These are phyloP conservation scores for Phanerochaete carnosa DNA, from an alignment of 768 basidiomycete genomes.

Conservation along the genomic window DNA sequence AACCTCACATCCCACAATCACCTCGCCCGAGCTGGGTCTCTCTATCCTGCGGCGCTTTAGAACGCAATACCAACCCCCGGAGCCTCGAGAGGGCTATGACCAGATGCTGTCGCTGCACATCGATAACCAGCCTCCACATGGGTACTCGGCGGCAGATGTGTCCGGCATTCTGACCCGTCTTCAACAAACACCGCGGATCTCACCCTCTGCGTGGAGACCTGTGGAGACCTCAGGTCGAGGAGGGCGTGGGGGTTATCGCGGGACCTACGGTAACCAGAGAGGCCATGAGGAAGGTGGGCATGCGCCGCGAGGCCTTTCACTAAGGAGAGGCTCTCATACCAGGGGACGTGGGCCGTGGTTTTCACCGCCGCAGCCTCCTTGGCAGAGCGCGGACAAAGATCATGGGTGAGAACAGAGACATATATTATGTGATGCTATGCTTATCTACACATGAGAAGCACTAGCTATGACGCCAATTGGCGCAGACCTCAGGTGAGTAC, in stretches of 20 bases:
- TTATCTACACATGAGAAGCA: too few species aligned
- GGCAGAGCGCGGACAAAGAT: too few species aligned
- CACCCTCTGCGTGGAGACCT: neutral
- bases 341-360: neutral
- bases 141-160: constrained; percentile 52
- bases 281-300: too few species aligned
- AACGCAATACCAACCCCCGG: constrained; percentile 55
- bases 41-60: constrained; percentile 64
- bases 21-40: constrained; percentile 51
- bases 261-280: neutral
- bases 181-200: constrained; percentile 33
- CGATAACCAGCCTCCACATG: constrained; percentile 35
- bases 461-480: too few species aligned
- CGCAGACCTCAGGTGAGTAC: too few species aligned
- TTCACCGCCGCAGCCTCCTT: neutral
- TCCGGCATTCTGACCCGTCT: constrained; percentile 49
- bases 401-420: too few species aligned
- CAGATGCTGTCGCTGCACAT: constrained; percentile 42
- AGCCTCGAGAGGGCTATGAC: constrained; percentile 60
- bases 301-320: neutral
- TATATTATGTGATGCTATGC: too few species aligned
- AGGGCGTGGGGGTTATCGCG: neutral
- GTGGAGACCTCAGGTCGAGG: neutral
- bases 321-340: neutral
- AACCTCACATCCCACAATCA: constrained; percentile 74